These are phyloP conservation scores for Gastrodia elata DNA, from an alignment of 106 monocot species.

Conservation along the genomic window DNA sequence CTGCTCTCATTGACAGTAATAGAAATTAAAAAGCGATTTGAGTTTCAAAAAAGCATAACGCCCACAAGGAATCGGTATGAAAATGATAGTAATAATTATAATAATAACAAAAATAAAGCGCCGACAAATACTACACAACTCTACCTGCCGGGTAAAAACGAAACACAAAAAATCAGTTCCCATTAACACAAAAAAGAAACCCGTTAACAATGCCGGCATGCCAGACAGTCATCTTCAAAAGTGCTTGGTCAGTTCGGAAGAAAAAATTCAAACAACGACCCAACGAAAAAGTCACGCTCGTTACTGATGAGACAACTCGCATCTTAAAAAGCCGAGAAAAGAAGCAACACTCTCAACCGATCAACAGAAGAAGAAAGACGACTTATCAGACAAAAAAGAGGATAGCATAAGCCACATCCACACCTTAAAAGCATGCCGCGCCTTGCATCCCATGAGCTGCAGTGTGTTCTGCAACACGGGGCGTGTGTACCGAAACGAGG, in stretches of 20 bases:
- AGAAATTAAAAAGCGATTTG: neutral
- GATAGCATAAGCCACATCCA: neutral
- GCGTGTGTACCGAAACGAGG: conserved; percentile 62
- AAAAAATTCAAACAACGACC: too few relatives aligned
- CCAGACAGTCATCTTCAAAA: too few relatives aligned
- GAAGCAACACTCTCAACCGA: neutral
- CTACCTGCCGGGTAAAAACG: neutral
- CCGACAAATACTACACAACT: neutral
- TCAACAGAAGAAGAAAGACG: neutral
- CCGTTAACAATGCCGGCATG: too few relatives aligned
- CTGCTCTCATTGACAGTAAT: neutral
- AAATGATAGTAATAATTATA: neutral
- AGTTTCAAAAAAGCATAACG: neutral
- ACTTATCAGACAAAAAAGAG: neutral
- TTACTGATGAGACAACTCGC: too few relatives aligned
- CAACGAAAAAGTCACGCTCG: too few relatives aligned
- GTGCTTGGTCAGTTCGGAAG: too few relatives aligned
- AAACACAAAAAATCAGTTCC: neutral
- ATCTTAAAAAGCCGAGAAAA: neutral
- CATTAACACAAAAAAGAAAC: too few relatives aligned
- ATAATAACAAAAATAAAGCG: neutral
- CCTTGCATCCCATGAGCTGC: conserved; percentile 86
- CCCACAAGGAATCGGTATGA: neutral
- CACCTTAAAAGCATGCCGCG: conserved; percentile 89
- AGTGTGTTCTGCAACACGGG: conserved; percentile 65